Conservation (phyloP, 352 stramenopile species). For the Phytophthora sp. region DNA sequence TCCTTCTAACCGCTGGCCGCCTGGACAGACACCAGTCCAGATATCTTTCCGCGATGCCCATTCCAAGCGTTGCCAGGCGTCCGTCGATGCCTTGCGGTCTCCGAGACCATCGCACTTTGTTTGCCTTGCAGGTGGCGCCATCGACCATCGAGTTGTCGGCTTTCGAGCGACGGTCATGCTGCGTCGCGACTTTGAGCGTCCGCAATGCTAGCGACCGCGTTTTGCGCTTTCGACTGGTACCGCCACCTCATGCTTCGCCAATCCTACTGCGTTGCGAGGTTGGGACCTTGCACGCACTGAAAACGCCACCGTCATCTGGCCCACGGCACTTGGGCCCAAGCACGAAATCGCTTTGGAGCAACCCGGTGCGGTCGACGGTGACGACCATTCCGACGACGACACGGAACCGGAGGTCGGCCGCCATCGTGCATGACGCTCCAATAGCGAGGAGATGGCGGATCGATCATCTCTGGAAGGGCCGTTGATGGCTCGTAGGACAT, state of each 20-base stretch:
- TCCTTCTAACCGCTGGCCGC: no score
- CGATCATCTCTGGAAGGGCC: slow-evolving; percentile 63
- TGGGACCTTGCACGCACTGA: slow-evolving; percentile 66
- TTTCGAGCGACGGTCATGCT: slow-evolving; percentile 66
- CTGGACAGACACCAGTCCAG: no score
- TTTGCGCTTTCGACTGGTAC: slow-evolving; percentile 65
- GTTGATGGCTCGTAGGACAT: slow-evolving; percentile 56
- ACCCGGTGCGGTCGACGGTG: not conserved
- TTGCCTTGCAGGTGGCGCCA: slow-evolving; percentile 68
- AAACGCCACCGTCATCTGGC: slow-evolving; percentile 72
- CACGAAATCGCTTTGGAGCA: slow-evolving; percentile 74
- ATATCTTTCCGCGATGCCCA: no score
- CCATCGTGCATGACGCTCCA: slow-evolving; percentile 71
- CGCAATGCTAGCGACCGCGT: slow-evolving; percentile 72
- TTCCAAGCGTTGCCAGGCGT: slow-evolving; percentile 10
- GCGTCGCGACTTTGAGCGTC: slow-evolving; percentile 63
- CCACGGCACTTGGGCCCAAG: slow-evolving; percentile 57
- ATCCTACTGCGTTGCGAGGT: slow-evolving; percentile 57
- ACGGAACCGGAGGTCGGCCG: not conserved
- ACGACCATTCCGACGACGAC: slow-evolving; percentile 8
- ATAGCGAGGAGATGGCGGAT: slow-evolving; percentile 64
- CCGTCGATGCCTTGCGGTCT: slow-evolving; percentile 29
- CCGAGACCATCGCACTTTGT: slow-evolving; percentile 20
- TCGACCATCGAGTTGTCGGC: slow-evolving; percentile 66
- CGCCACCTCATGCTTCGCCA: slow-evolving; percentile 51